These are phyloP conservation scores for Bipolaris cookei DNA, from an alignment of 2,329 filamentous ascomycete species.

Conservation along the genomic window DNA sequence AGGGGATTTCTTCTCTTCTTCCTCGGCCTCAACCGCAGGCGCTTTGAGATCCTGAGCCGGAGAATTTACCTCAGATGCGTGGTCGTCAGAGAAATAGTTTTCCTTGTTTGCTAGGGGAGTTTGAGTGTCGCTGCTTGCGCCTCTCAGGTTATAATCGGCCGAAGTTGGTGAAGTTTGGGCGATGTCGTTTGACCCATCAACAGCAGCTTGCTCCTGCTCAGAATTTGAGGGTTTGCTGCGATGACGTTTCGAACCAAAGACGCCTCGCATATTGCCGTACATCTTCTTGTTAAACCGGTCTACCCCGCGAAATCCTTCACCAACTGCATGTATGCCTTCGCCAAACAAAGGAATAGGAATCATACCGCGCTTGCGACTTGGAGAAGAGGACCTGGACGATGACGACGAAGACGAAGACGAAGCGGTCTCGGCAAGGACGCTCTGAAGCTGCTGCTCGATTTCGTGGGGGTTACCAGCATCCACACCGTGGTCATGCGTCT, in stretches of 20 bases:
- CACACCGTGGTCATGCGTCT: constrained; percentile 60
- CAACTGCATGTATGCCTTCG: constrained; percentile 50
- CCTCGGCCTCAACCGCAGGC: constrained; percentile 25
- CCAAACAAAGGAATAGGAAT: constrained; percentile 58
- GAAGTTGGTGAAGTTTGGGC: constrained; percentile 34
- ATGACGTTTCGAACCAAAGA: constrained; percentile 31
- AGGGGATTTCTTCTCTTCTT: constrained; percentile 25
- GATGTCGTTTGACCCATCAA: constrained; percentile 31
- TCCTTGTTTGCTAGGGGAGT: constrained; percentile 38
- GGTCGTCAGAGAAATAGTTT: constrained; percentile 32
- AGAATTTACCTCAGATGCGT: constrained; percentile 30
- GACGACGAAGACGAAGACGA: constrained; percentile 45
- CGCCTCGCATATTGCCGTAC: constrained; percentile 49
- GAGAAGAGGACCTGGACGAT: constrained; percentile 44
- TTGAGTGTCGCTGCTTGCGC: constrained; percentile 42
- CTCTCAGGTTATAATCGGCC: constrained; percentile 36
- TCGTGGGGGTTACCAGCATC: constrained; percentile 65
- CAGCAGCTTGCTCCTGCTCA: constrained; percentile 16
- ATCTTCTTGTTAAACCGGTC: constrained; percentile 49
- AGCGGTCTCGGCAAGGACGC: constrained; percentile 49
- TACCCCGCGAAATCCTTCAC: constrained; percentile 57
- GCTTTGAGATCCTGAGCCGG: constrained; percentile 28
- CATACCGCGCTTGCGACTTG: constrained; percentile 36
- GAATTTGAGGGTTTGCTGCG: constrained; percentile 20
- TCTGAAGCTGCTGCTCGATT: constrained; percentile 57